Evolutionary conservation across 768 basidiomycete species (phyloP).

Genomic region (Mycena galericulata): DNA sequence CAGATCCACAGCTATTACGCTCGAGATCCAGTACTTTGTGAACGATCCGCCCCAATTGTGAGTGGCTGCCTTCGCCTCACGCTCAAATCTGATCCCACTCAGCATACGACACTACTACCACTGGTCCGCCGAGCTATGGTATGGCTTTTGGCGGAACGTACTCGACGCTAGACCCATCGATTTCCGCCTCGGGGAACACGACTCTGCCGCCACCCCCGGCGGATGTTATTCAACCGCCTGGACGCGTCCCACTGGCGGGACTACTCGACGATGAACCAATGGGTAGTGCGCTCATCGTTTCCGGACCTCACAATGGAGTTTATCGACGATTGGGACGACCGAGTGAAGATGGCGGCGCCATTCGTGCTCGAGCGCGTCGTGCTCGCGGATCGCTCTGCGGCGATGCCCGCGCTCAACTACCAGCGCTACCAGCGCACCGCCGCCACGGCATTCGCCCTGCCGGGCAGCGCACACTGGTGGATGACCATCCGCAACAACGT

Average conservation of each 20-base stretch:
- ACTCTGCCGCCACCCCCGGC: slow-evolving; percentile 78
- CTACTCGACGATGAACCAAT: slow-evolving; percentile 92
- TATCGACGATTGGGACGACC: slow-evolving; percentile 85
- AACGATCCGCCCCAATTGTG: slow-evolving; percentile 92
- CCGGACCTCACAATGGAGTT: slow-evolving; percentile 87
- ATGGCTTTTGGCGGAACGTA: slow-evolving; percentile 95
- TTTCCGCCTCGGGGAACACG: slow-evolving; percentile 74
- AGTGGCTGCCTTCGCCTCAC: slow-evolving; percentile 38
- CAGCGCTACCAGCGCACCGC: slow-evolving; percentile 81
- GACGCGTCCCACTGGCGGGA: slow-evolving; percentile 89
- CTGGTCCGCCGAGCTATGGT: slow-evolving; percentile 92
- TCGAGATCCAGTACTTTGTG: slow-evolving; percentile 68
- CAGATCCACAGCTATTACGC: background rate
- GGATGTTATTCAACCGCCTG: slow-evolving; percentile 81
- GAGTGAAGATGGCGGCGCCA: slow-evolving; percentile 72
- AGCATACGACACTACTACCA: slow-evolving; percentile 96
- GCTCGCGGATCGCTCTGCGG: slow-evolving; percentile 87
- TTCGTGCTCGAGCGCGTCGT: slow-evolving; percentile 91
- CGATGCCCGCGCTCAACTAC: slow-evolving; percentile 79
- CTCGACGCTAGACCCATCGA: slow-evolving; percentile 80
- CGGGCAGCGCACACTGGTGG: slow-evolving; percentile 89
- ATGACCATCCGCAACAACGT: slow-evolving; percentile 79
- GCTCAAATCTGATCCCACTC: background rate
- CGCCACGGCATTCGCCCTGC: slow-evolving; percentile 78
- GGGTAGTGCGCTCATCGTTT: slow-evolving; percentile 82